Conservation (phyloP, 1,139 yeast species). For the Diutina pseudorugosa region DNA sequence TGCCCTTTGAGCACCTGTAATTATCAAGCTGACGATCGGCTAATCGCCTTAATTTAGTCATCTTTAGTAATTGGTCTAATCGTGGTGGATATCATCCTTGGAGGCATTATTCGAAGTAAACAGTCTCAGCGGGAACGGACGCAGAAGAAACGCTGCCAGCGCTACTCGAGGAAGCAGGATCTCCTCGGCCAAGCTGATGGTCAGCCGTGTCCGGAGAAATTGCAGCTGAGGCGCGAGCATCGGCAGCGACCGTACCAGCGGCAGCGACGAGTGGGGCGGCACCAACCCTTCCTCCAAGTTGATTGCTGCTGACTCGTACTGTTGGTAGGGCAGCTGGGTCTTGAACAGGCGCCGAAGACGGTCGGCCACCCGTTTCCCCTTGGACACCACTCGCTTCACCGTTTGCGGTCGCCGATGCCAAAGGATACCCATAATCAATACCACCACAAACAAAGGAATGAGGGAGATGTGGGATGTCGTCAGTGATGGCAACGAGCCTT, state of each 20-base stretch:
- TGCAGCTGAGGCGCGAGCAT: constrained; percentile 6
- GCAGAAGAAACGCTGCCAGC: neutral
- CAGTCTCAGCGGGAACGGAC: neutral
- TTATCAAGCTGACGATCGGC: no score
- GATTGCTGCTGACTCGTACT: constrained; percentile 13
- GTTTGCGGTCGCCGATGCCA: neutral
- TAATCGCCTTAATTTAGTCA: no score
- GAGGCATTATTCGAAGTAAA: neutral
- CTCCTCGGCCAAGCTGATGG: constrained; percentile 20
- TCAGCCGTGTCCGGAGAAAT: constrained; percentile 30
- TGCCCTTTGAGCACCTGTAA: no score
- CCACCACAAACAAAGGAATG: constrained; percentile 8
- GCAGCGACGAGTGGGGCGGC: constrained; percentile 8
- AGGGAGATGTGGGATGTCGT: constrained; percentile 6
- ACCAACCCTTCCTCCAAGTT: constrained; percentile 22
- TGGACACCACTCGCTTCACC: constrained; percentile 9
- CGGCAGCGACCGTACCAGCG: constrained; percentile 10
- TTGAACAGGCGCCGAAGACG: constrained; percentile 8
- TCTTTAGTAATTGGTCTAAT: neutral
- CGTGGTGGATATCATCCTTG: neutral
- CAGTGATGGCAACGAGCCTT: constrained; percentile 8
- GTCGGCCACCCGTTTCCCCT: constrained; percentile 9
- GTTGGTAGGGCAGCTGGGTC: constrained; percentile 8
- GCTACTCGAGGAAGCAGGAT: neutral
- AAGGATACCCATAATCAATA: neutral